Conservation (phyloP, 2,329 filamentous ascomycete species). For the Achaetomium macrosporum region DNA sequence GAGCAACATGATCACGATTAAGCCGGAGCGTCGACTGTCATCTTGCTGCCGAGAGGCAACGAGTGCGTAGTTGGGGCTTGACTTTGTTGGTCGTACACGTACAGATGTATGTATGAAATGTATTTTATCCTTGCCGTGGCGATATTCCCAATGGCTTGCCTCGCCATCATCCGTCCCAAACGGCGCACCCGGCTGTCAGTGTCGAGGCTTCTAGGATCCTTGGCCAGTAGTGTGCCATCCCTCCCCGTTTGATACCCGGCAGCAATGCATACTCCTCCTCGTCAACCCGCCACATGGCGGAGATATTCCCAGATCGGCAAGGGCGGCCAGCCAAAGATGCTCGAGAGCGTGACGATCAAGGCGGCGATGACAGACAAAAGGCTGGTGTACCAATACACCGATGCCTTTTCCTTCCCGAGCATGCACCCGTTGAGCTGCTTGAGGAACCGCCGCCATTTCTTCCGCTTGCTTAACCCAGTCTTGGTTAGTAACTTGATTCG, state of each 20-base stretch:
- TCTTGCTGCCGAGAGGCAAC: slow-evolving; percentile 68
- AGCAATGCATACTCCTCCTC: not conserved
- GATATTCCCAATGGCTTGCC: not conserved
- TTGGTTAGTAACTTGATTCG: not conserved
- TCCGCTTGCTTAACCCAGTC: not conserved
- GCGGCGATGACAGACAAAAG: slow-evolving; percentile 12
- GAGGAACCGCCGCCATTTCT: not conserved
- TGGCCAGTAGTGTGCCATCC: not conserved
- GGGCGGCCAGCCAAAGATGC: slow-evolving; percentile 14
- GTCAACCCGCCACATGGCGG: slow-evolving; percentile 5
- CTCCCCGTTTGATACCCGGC: not conserved
- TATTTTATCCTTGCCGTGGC: not conserved
- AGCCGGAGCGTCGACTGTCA: slow-evolving; percentile 96
- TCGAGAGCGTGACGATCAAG: slow-evolving; percentile 11
- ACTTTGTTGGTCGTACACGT: slow-evolving; percentile 84
- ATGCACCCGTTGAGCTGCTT: not conserved
- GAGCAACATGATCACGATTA: slow-evolving; percentile 85
- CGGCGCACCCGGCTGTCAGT: not conserved
- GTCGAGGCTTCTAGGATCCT: not conserved
- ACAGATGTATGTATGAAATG: slow-evolving; percentile 22
- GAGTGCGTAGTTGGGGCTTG: slow-evolving; percentile 89
- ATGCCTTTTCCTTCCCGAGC: slow-evolving; percentile 12
- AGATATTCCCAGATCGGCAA: slow-evolving; percentile 14
- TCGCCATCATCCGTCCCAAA: not conserved
- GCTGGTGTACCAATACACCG: slow-evolving; percentile 14